Percentiles rank a stretch among this genome's conserved stretches.
phyloP scores from a whole-genome alignment of 108 stramenopile species.

The Parmales sp. region DNA sequence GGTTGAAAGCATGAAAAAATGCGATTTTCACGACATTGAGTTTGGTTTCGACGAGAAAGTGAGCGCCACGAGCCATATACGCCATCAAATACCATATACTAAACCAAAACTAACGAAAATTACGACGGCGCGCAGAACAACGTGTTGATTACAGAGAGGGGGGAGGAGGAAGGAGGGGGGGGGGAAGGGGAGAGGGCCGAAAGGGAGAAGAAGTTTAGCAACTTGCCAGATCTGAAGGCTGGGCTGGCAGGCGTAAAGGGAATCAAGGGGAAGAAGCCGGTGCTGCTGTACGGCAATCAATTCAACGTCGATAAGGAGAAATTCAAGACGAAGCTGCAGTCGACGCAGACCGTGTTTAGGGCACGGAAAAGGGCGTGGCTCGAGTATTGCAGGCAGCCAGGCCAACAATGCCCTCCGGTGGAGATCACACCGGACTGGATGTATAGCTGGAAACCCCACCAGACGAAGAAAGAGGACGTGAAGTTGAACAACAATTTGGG shows the following conservation, averaged over 20 bases:
- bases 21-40: neutral
- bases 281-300: neutral
- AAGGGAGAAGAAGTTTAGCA: neutral
- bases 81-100: no score
- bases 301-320: neutral
- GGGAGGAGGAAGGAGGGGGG: neutral
- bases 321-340: neutral
- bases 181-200: neutral
- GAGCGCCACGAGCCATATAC: no score
- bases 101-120: no score
- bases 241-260: neutral
- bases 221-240: neutral
- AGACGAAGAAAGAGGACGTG: no score
- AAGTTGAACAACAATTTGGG: neutral
- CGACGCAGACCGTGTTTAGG: no score
- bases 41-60: neutral
- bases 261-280: neutral
- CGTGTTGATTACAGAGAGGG: no score
- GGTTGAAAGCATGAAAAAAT: neutral
- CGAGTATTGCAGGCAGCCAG: no score
- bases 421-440: slow-evolving; percentile 7
- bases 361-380: no score
- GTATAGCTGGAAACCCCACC: neutral
- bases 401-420: neutral
- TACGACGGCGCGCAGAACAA: no score